Evolutionary conservation across 2,329 filamentous ascomycete species (phyloP), one percentile per base, ranked within the genome.

Genomic region (Cladorrhinum sp.): DNA sequence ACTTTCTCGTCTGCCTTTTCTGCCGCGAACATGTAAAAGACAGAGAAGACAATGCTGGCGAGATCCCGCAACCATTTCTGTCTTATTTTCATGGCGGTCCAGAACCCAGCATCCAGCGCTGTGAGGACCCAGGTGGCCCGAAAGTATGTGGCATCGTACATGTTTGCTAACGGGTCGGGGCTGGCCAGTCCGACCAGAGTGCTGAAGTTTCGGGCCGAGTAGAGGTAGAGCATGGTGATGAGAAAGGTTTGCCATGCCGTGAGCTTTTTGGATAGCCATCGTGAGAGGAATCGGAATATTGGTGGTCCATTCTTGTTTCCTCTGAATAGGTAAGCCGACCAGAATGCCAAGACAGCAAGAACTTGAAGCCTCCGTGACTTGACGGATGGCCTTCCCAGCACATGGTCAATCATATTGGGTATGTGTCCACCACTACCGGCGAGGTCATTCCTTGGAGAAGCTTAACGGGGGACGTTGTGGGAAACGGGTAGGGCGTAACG

Each of bases 1-100:
- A 97, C 93, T 77, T 98, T 98, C 75, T 98, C 95, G 72, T 98
- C 95, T 10, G 95, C 95, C 70, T 92, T 89, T 74, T 98, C 93
- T 0, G 95, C 92, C 13, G 93, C 92, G 57, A 98, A 84, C 64
- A 99, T 81, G 73, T 99, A 99, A 75, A 96, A 99, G 10, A 89
- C 72, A 0, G 91, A 91, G 74, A 97, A 98, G 51, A 91, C 79
- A 20, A 98, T 81, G 71, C 91, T 92, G 9, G 90, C 85, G 13
- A 96, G 72, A 72, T 98, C 93, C 41, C 92, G 83, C 48, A 96
- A 67, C 85, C 90, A 93, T 69, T 90, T 92, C 56, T 73, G 73
- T 52, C 85, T 85, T 65, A 99, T 93, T 69, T 87, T 89, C 95
- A 99, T 99, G 32, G 95, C 95, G 0, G 92, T 96, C 95, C 95